phyloP scores from a whole-genome alignment of 1,139 yeast genomes.

The Magnusiomyces ingens region DNA sequence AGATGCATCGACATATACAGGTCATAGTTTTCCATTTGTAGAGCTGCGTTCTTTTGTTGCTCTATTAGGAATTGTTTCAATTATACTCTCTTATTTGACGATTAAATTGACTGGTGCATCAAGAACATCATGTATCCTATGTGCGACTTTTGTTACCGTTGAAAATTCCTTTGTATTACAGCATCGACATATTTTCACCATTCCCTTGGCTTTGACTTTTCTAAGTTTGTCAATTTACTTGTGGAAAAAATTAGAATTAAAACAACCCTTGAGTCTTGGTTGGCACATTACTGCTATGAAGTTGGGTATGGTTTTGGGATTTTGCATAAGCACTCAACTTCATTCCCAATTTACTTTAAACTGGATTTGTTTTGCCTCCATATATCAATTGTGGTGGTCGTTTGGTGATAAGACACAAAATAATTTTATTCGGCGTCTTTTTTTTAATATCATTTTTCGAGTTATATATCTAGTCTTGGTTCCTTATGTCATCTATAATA shows the following conservation, averaged over 20 bases:
- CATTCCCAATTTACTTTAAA: constrained; percentile 47
- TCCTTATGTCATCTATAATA: constrained; percentile 47
- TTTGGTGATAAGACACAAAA: constrained; percentile 48
- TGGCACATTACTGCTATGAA: constrained; percentile 44
- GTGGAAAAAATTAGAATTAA: constrained; percentile 40
- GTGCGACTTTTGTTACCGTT: constrained; percentile 41
- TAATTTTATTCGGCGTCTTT: constrained; percentile 33
- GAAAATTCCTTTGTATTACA: constrained; percentile 52
- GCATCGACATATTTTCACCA: constrained; percentile 45
- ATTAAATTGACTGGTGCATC: constrained; percentile 45
- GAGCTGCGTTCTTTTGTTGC: constrained; percentile 52
- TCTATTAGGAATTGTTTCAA: constrained; percentile 41
- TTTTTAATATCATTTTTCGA: constrained; percentile 26
- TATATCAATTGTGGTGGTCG: constrained; percentile 46
- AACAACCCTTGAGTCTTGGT: constrained; percentile 33
- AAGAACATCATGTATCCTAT: constrained; percentile 39
- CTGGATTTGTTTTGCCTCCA: constrained; percentile 44
- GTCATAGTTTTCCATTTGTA: constrained; percentile 35
- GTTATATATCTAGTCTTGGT: constrained; percentile 36
- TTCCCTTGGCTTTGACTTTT: constrained; percentile 45
- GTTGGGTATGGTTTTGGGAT: constrained; percentile 49
- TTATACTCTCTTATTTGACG: constrained; percentile 43
- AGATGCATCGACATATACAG: constrained; percentile 33
- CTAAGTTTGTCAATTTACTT: constrained; percentile 40
- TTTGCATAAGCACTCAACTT: constrained; percentile 46